phyloP scores from a whole-genome alignment of 1,284 basidiomycete species.

The Leccinum brunneo-olivaceum region DNA sequence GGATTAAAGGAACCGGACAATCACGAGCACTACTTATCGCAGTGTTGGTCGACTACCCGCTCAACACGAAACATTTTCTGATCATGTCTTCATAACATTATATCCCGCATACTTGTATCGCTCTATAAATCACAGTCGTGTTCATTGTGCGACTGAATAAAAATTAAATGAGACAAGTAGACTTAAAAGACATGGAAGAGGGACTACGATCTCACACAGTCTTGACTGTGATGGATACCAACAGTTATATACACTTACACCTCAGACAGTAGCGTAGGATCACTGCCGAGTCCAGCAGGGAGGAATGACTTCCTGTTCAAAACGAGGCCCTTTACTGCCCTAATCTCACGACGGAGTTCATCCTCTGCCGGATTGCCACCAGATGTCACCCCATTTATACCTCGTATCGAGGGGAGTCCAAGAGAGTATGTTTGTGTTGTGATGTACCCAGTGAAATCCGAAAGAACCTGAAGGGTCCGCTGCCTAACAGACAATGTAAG shows the following conservation, averaged over 20 bases:
- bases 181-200: too few relatives aligned
- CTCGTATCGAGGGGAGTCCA: constrained; percentile 14
- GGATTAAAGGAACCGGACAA: too few relatives aligned
- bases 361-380: constrained; percentile 29
- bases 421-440: constrained; percentile 42
- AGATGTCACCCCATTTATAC: constrained; percentile 4
- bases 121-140: too few relatives aligned
- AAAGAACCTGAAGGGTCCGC: constrained; percentile 41
- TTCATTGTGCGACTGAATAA: too few relatives aligned
- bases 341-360: constrained; percentile 46
- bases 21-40: too few relatives aligned
- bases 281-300: constrained; percentile 7
- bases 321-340: constrained; percentile 50
- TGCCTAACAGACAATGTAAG: constrained; percentile 32
- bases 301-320: constrained; percentile 38
- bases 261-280: constrained; percentile 1
- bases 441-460: constrained; percentile 49
- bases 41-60: background rate
- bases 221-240: background rate
- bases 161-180: too few relatives aligned
- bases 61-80: background rate
- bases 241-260: background rate
- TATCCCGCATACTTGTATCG: background rate
- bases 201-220: too few relatives aligned
- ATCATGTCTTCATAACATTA: constrained; percentile 2